phyloP scores from a whole-genome alignment of 106 monocot genomes.

The Apostasia ramifera region DNA sequence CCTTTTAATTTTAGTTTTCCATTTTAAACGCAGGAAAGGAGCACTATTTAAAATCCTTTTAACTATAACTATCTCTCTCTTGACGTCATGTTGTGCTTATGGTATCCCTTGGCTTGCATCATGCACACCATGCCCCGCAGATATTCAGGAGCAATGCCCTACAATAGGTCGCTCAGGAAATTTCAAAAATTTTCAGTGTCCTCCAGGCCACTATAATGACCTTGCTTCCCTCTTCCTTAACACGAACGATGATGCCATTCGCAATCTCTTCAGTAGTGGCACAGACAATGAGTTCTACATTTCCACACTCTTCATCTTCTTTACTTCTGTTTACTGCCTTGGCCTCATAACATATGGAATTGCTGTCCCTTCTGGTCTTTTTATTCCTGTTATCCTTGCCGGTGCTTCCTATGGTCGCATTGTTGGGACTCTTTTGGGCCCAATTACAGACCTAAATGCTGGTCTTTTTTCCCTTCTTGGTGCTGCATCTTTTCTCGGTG shows the following conservation, averaged over 20 bases:
- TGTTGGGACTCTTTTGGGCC: constrained; percentile 41
- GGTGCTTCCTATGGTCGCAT: constrained; percentile 85
- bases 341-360: constrained; percentile 84
- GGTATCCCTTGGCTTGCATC: constrained; percentile 76
- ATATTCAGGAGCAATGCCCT: constrained; percentile 51
- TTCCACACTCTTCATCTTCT: constrained; percentile 59
- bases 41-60: constrained; percentile 69
- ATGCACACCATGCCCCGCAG: constrained; percentile 68
- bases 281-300: constrained; percentile 52
- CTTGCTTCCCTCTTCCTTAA: constrained; percentile 83
- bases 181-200: constrained; percentile 83
- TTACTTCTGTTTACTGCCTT: constrained; percentile 51
- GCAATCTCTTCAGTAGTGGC: constrained; percentile 65
- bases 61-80: constrained; percentile 49
- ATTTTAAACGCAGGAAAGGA: constrained; percentile 55
- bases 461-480: constrained; percentile 90
- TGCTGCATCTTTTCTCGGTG: constrained; percentile 84
- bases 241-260: constrained; percentile 91
- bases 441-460: constrained; percentile 49
- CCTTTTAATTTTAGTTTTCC: not conserved
- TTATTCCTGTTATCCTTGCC: constrained; percentile 85
- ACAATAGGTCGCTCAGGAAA: constrained; percentile 69
- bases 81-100: constrained; percentile 80
- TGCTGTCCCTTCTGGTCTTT: constrained; percentile 92
- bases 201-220: constrained; percentile 82